Evolutionary conservation across 345 rosid genomes (phyloP).

Genomic region (Raphanus raphanistrum): DNA sequence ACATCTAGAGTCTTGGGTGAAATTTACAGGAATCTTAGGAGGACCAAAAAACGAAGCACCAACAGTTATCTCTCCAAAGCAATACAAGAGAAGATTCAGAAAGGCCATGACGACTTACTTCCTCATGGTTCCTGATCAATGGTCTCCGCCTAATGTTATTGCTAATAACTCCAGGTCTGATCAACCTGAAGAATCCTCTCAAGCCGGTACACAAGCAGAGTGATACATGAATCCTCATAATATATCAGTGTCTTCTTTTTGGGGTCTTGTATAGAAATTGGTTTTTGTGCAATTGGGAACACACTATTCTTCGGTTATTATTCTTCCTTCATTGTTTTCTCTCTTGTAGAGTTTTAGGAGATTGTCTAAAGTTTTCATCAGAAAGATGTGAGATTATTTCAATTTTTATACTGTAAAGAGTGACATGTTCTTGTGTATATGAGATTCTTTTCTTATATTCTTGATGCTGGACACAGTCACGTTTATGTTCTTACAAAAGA

Average conservation of each 20-base stretch:
- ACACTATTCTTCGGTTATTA: conserved; percentile 45
- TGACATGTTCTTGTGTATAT: conserved; percentile 25
- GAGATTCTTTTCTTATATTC: conserved; percentile 10
- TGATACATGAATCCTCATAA: conserved; percentile 31
- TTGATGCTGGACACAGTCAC: conserved; percentile 25
- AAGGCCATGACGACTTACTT: conserved; percentile 93
- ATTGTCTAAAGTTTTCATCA: conserved; percentile 33
- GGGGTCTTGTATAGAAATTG: conserved; percentile 31
- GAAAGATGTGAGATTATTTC: conserved; percentile 51
- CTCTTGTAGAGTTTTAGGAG: conserved; percentile 39
- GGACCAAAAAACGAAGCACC: conserved; percentile 80
- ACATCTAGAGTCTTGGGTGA: conserved; percentile 95
- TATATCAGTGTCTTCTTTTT: neutral
- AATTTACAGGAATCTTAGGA: conserved; percentile 86
- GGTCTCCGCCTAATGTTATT: conserved; percentile 66
- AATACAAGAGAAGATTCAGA: conserved; percentile 93
- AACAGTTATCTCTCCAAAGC: conserved; percentile 92
- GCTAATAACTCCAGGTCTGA: conserved; percentile 62
- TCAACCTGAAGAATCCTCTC: conserved; percentile 58
- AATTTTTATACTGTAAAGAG: conserved; percentile 36
- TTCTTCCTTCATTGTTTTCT: conserved; percentile 22
- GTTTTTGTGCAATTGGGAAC: conserved; percentile 18
- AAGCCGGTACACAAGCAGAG: conserved; percentile 43
- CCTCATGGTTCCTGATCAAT: conserved; percentile 94
- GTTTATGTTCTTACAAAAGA: conserved; percentile 40